These are phyloP conservation scores for barrel medic (Medicago truncatula) DNA, from an alignment of 306 rosid species.

Conservation along the genomic window MtrunA17r5.0-ANR NC_053043.1:46923001-46923500, in stretches of 20 bases:
- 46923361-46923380: neutral
- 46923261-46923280: slow-evolving; percentile 4
- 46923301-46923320: slow-evolving; percentile 8
- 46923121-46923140: neutral
- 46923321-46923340: slow-evolving; percentile 47
- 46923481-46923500: too few species aligned
- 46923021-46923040: too few species aligned
- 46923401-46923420: slow-evolving; percentile 46
- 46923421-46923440: neutral
- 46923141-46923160: slow-evolving; percentile 26
- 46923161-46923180: slow-evolving; percentile 33
- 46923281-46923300: slow-evolving; percentile 24
- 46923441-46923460: too few species aligned
- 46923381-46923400: neutral
- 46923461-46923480: too few species aligned
- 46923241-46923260: slow-evolving; percentile 22
- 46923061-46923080: too few species aligned
- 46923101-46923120: neutral
- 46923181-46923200: slow-evolving; percentile 35
- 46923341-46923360: slow-evolving; percentile 5
- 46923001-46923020: too few species aligned
- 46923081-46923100: neutral
- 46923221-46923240: slow-evolving; percentile 41
- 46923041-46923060: too few species aligned
- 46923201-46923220: slow-evolving; percentile 32